Conservation (phyloP, 345 rosid genomes). For the Dipteronia sinensis region DNA sequence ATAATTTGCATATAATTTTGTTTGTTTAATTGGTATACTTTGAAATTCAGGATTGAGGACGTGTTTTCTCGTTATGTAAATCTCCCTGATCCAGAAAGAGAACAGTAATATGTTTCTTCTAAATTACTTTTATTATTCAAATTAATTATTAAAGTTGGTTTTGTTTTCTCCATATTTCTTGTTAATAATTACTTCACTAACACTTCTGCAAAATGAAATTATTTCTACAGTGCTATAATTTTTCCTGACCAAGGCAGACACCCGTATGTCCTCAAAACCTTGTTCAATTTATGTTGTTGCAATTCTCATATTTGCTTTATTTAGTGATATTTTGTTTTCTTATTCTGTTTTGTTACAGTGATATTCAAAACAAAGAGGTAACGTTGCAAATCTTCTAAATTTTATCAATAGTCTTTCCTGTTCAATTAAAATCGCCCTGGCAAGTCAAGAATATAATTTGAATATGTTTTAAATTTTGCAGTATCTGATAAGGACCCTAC, state of each 20-base stretch:
- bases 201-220: background rate
- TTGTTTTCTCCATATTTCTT: background rate
- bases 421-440: too few relatives aligned
- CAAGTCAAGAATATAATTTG: background rate
- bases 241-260: constrained; percentile 44
- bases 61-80: constrained; percentile 63
- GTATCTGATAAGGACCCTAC: constrained; percentile 54
- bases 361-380: constrained; percentile 61
- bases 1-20: background rate
- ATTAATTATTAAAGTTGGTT: background rate
- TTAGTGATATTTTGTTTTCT: background rate
- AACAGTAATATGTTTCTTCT: constrained; percentile 40
- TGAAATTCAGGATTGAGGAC: constrained; percentile 59
- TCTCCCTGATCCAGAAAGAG: constrained; percentile 71
- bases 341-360: constrained; percentile 34
- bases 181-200: background rate
- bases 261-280: constrained; percentile 26
- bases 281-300: background rate
- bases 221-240: constrained; percentile 45
- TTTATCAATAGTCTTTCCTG: background rate
- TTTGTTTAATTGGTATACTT: background rate
- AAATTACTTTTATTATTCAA: background rate
- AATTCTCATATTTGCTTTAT: background rate
- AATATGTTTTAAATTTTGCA: constrained; percentile 24
- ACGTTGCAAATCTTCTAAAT: background rate